phyloP scores from a whole-genome alignment of 495 filamentous ascomycete species.

The Achaetomiella virescens region DNA sequence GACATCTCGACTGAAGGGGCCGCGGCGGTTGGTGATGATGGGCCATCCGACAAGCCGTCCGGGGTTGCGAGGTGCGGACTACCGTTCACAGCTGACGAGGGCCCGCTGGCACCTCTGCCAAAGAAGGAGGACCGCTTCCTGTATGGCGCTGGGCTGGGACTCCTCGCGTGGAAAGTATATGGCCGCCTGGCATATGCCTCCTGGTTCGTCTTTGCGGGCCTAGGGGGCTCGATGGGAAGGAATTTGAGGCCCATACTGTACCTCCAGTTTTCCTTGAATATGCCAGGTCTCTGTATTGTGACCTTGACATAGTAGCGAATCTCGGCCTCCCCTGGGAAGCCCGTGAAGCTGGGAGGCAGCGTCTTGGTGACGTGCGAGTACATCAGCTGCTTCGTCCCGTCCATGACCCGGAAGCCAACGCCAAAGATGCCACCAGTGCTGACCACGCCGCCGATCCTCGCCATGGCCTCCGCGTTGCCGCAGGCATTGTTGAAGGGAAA shows the following conservation, averaged over 20 bases:
- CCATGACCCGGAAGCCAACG: constrained; percentile 45
- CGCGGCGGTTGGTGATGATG: background rate
- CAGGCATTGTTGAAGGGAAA: constrained; percentile 91
- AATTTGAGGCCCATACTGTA: constrained; percentile 62
- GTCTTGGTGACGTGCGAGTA: constrained; percentile 73
- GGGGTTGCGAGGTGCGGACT: background rate
- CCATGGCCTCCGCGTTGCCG: constrained; percentile 45
- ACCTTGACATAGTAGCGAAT: constrained; percentile 92
- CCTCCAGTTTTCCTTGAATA: constrained; percentile 82
- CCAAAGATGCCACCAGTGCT: constrained; percentile 36
- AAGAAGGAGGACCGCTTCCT: constrained; percentile 54
- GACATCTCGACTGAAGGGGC: constrained; percentile 57
- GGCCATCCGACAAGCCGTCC: background rate
- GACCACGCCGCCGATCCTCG: constrained; percentile 37
- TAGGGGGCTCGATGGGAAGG: constrained; percentile 84
- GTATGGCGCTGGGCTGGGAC: constrained; percentile 13
- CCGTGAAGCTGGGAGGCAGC: constrained; percentile 78
- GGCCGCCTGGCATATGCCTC: constrained; percentile 80
- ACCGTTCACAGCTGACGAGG: background rate
- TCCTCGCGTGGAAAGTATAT: constrained; percentile 60
- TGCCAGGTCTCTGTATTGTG: constrained; percentile 72
- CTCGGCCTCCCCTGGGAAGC: constrained; percentile 75
- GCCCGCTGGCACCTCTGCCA: constrained; percentile 7
- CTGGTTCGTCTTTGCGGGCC: constrained; percentile 56
- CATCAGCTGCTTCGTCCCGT: constrained; percentile 46